Base-by-base conservation (phyloP, 1,284 basidiomycete species). In the Cryptococcus neoformans region DNA sequence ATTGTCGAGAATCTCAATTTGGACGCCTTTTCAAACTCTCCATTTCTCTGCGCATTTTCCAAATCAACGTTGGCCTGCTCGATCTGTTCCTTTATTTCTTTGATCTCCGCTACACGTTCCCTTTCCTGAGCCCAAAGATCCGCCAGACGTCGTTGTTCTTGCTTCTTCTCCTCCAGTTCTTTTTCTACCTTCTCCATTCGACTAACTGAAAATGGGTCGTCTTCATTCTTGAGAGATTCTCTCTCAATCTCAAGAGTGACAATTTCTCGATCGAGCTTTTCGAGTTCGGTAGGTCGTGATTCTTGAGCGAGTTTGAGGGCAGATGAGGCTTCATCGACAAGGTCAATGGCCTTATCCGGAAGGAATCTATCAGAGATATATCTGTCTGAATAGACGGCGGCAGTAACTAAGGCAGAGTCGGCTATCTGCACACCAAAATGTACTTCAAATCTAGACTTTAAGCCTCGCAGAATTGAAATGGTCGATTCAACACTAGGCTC, bases 401-500 rank as follows among this genome's bases (percentile, higher is more conserved):
- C 88, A 1, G 90, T 91, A 10, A 96, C 91, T 11, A 96, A 80
- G 0, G 92, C 91, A 2, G 83, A 82, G 68, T 96, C 92, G 4
- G 88, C 85, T 57, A 96, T 93, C 67, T 89, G 88, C 1, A 96
- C 90, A 55, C 92, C 92, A 66, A 93, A 92, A 70, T 95, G 92
- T 0, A 91, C 72, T 67, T 95, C 92, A 66, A 93, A 93, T 47
- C 86, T 81, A 0, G 86, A 78, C 72, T 93, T 92, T 46, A 95
- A 80, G 4, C 92, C 92, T 37, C 92, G 86, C 0, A 95, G 82
- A 61, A 95, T 95, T 5, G 90, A 91, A 45, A 94, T 89, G 0
- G 91, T 92, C 0, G 87, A 86, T 56, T 89, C 86, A 6, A 92
- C 88, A 0, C 85, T 87, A 0, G 92, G 93, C 69, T 96, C 93